A percentile compares a stretch with the other conserved stretches of the same genome.
Conservation (phyloP, 2,329 filamentous ascomycete species). For the Pseudogymnoascus sp. region DNA sequence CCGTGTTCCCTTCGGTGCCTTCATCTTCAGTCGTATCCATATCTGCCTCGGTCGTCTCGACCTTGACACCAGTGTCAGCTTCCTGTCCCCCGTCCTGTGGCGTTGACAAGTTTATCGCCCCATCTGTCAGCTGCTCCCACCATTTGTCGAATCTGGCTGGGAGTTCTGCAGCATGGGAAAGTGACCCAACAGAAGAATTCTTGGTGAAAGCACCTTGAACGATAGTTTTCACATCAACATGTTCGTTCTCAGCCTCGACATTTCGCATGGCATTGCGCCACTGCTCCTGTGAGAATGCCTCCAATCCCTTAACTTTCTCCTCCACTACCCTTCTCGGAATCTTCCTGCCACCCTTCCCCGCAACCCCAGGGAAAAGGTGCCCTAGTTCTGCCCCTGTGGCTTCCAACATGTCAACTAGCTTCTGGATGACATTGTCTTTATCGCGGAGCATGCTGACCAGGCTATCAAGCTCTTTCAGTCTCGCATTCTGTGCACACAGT, state of each 20-base stretch:
- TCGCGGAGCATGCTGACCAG: constrained; percentile 39
- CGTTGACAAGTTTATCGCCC: constrained; percentile 16
- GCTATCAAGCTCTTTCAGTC: constrained; percentile 35
- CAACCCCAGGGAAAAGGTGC: constrained; percentile 41
- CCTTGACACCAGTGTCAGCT: background rate
- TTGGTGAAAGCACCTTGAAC: background rate
- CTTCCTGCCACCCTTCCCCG: constrained; percentile 31
- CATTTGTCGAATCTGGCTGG: constrained; percentile 16
- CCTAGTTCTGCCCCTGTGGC: constrained; percentile 42
- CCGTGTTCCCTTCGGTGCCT: constrained; percentile 17
- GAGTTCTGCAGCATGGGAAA: background rate
- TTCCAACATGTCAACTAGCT: constrained; percentile 46
- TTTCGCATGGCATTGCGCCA: constrained; percentile 19
- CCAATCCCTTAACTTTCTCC: constrained; percentile 39
- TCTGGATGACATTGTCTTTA: constrained; percentile 49
- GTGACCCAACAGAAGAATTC: background rate
- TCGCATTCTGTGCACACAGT: constrained; percentile 36
- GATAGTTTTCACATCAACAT: background rate
- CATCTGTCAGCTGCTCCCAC: constrained; percentile 25
- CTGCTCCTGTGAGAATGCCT: constrained; percentile 34
- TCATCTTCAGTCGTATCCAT: constrained; percentile 8
- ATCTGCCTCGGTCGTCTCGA: constrained; percentile 5
- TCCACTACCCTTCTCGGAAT: constrained; percentile 31
- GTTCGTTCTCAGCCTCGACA: background rate
- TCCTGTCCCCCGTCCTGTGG: background rate